Percentiles rank a stretch among this genome's conserved stretches.
Conservation (phyloP, 495 filamentous ascomycete genomes). For the Corynascus novoguineensis region DNA sequence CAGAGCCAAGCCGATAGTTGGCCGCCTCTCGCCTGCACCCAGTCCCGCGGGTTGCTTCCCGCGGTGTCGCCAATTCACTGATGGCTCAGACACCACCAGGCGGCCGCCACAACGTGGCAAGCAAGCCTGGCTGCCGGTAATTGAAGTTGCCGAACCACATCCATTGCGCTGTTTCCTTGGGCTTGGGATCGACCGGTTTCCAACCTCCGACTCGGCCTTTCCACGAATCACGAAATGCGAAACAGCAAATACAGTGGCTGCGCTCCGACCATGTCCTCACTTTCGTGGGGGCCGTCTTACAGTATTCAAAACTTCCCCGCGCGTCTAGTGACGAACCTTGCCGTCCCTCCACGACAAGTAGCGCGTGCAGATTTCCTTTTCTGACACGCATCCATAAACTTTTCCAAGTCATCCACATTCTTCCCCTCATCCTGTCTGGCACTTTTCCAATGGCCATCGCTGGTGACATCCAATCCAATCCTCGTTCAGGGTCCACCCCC, state of each 20-base stretch:
- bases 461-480: neutral
- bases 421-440: neutral
- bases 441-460: neutral
- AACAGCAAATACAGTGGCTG: conserved; percentile 1
- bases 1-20: neutral
- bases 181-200: neutral
- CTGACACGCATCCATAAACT: neutral
- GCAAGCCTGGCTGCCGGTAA: conserved; percentile 4
- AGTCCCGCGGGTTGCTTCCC: neutral
- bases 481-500: neutral
- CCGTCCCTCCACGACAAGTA: neutral
- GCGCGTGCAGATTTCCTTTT: neutral
- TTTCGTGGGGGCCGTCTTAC: neutral
- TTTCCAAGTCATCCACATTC: neutral
- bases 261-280: neutral
- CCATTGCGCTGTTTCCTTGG: neutral
- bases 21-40: neutral
- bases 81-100: neutral
- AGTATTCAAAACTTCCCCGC: neutral
- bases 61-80: no score
- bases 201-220: neutral
- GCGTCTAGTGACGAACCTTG: neutral
- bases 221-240: neutral
- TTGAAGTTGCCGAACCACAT: conserved; percentile 1
- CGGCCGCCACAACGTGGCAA: conserved; percentile 8